Evolutionary conservation across 1,139 yeast species (phyloP), one percentile per base, ranked within the genome.

Genomic region (Sugiyamaella novakii): DNA sequence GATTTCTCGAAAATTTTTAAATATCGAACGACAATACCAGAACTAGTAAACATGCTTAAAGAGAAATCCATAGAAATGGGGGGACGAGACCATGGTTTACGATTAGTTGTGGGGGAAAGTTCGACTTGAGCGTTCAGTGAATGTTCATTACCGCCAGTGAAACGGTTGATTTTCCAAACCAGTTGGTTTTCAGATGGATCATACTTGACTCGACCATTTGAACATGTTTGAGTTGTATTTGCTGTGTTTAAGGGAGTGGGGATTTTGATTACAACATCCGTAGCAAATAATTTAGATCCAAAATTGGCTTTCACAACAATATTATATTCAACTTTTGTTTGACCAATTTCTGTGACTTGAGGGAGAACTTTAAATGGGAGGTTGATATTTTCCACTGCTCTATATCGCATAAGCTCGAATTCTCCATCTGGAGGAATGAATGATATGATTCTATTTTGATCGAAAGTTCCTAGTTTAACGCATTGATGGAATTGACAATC

Each of bases 361-460:
- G 94, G 85, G n/a, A 76, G 71, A 10, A 88, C 77, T 47, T 75
- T 74, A 65, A 89, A 86, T 2, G 98, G 98, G 21, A 87, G 62
- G 52, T 78, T 79, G 55, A 83, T 70, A 59, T 82, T 81, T 59
- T 80, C 79, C 6, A 62, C 65, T 47, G 79, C 76, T 49, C 77
- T 77, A 74, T 91, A 91, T 40, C 81, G 73, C 94, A 92, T 84
- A 51, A 92, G 76, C 64, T 89, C 95, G 65, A 88, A 88, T 50
- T 83, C 84, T 0, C 98, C 98, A 69, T 91, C 98, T 1, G 98
- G 96, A 4, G 96, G 96, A 10, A 84, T 75, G 59, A 88, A 88
- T 44, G 80, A 79, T 52, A 88, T 84, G 45, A 80, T 74, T 44
- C 86, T 74, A 36, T 83, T 84, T 5, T 76, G 65, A 58, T 85